Percentiles rank a stretch among this genome's conserved stretches.
Evolutionary conservation across 768 basidiomycete species (phyloP).

Genomic region (Serendipita vermifera): DNA sequence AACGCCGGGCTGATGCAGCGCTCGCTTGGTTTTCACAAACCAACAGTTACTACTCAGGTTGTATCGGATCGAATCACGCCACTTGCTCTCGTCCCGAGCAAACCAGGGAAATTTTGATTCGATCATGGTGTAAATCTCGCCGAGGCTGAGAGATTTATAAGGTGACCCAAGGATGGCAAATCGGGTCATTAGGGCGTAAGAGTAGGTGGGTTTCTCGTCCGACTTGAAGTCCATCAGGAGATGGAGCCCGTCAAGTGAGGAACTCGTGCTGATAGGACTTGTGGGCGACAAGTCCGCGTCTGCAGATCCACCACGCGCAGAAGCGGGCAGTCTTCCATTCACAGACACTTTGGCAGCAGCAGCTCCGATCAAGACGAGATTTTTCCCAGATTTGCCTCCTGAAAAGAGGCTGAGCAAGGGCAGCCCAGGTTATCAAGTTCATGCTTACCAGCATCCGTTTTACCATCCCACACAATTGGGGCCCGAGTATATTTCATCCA

Average conservation of each 20-base stretch:
- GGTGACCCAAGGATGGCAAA: neutral
- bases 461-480: constrained; percentile 1
- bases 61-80: constrained; percentile 3
- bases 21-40: constrained; percentile 5
- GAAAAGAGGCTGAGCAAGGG: neutral
- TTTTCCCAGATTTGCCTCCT: constrained; percentile 4
- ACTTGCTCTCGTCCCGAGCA: neutral
- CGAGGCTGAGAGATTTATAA: neutral
- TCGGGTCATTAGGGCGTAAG: neutral
- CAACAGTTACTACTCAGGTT: constrained; percentile 6
- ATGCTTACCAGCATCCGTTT: constrained; percentile 1
- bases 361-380: neutral
- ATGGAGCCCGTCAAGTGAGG: neutral
- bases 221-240: neutral
- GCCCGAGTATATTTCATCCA: neutral
- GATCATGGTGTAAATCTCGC: neutral
- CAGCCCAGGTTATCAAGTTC: too few relatives aligned
- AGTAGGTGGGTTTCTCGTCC: constrained; percentile 5
- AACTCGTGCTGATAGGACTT: too few relatives aligned
- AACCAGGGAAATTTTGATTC: constrained; percentile 5
- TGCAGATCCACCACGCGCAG: too few relatives aligned
- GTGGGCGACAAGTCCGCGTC: too few relatives aligned
- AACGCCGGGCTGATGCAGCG: neutral
- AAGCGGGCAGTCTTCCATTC: constrained; percentile 1
- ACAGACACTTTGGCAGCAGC: neutral